Evolutionary conservation across 257 asterid genomes (phyloP).

Genomic region (Ilex aquifolium): DNA sequence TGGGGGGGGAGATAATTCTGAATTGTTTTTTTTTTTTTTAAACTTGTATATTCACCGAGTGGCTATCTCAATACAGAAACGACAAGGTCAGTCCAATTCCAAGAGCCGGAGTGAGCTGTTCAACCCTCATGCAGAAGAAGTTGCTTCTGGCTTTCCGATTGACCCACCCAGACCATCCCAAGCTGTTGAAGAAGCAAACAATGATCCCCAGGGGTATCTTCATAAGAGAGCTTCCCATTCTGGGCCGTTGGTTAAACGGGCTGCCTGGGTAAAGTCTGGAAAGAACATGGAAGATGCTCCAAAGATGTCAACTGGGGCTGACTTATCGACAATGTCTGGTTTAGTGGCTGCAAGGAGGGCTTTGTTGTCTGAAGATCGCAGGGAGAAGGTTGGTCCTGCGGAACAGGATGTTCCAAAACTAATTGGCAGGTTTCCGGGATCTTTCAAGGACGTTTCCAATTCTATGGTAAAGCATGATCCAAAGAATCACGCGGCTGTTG

Average conservation of each 20-base stretch:
- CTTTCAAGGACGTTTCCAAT: slow-evolving; percentile 77
- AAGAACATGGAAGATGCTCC: slow-evolving; percentile 69
- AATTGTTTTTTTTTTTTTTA: no score
- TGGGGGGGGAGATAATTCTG: no score
- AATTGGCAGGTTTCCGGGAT: slow-evolving; percentile 71
- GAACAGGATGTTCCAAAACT: slow-evolving; percentile 69
- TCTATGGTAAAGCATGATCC: slow-evolving; percentile 40
- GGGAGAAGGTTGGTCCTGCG: slow-evolving; percentile 41
- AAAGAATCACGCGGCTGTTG: slow-evolving; percentile 21
- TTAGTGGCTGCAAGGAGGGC: slow-evolving; percentile 80
- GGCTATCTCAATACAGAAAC: slow-evolving; percentile 47
- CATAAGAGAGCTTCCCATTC: slow-evolving; percentile 85
- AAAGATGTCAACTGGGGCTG: slow-evolving; percentile 47
- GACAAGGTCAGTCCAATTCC: slow-evolving; percentile 65
- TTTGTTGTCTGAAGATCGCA: slow-evolving; percentile 59
- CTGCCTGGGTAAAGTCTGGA: slow-evolving; percentile 75
- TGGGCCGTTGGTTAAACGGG: slow-evolving; percentile 84
- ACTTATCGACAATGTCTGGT: slow-evolving; percentile 67
- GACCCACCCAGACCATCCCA: slow-evolving; percentile 88
- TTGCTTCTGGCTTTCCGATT: slow-evolving; percentile 90
- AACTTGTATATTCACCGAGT: slow-evolving; percentile 5
- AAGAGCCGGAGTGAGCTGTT: slow-evolving; percentile 98
- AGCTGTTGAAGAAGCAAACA: slow-evolving; percentile 48
- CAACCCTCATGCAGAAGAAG: slow-evolving; percentile 79
- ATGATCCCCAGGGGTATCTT: slow-evolving; percentile 36